Conservation (phyloP, 768 basidiomycete genomes). For the Naganishia antarctica region DNA sequence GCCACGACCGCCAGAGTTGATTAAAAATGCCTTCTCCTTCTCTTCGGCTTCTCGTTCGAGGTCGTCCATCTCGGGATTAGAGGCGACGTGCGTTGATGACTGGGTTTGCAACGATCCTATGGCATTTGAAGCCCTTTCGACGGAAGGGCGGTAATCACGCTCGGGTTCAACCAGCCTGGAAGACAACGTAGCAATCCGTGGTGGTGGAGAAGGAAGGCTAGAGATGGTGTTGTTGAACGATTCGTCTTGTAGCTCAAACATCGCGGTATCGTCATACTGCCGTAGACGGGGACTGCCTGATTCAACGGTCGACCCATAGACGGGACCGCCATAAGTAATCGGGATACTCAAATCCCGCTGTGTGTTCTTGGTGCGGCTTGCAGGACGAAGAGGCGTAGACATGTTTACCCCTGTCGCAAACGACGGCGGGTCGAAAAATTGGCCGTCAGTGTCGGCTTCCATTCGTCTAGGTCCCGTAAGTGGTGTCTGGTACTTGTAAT, state of each 20-base stretch:
- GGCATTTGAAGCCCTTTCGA: background rate
- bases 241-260: background rate
- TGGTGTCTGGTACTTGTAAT: background rate
- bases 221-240: constrained; percentile 21
- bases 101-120: background rate
- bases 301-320: background rate
- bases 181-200: background rate
- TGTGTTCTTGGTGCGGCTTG: background rate
- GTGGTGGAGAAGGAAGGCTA: constrained; percentile 5
- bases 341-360: background rate
- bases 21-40: background rate
- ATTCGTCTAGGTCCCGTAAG: background rate
- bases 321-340: background rate
- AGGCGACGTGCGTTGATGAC: background rate
- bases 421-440: background rate
- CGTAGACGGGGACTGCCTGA: background rate
- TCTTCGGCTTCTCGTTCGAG: constrained; percentile 15
- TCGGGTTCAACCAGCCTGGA: background rate
- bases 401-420: constrained; percentile 3
- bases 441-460: background rate
- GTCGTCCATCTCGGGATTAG: background rate
- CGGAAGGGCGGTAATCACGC: background rate
- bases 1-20: background rate
- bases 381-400: constrained; percentile 8
- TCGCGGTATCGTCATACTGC: background rate